A percentile compares a stretch with the other conserved stretches of the same genome.
phyloP scores from a whole-genome alignment of 2,329 filamentous ascomycete genomes.

The Ceratocystis lukuohia region DNA sequence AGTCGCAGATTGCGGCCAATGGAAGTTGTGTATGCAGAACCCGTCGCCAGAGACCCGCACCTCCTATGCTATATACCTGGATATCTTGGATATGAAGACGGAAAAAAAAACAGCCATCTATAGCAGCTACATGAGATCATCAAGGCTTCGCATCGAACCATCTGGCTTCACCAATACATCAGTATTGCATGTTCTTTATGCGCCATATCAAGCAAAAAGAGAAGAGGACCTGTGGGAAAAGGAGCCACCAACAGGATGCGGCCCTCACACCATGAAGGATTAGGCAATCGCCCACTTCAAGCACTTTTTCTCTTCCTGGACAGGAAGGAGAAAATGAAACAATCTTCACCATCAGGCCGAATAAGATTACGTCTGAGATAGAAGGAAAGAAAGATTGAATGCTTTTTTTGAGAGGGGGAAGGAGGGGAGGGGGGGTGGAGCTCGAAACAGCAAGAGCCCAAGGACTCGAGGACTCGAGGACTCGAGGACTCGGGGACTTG shows the following conservation, averaged over 20 bases:
- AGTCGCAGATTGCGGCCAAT: no score
- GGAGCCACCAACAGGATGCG: neutral
- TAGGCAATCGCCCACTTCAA: neutral
- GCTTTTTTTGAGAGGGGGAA: no score
- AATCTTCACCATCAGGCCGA: neutral
- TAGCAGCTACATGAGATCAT: neutral
- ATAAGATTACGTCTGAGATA: neutral
- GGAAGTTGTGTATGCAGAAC: neutral
- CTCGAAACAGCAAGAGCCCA: neutral
- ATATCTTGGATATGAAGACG: neutral
- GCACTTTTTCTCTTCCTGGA: neutral
- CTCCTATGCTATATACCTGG: neutral
- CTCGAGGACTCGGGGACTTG: neutral
- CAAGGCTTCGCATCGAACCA: neutral
- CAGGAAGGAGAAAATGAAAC: neutral
- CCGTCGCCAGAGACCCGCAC: no score
- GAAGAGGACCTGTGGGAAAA: neutral
- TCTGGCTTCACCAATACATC: neutral
- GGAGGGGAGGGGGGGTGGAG: no score
- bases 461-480: neutral
- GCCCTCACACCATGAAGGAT: neutral
- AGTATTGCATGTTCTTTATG: slow-evolving; percentile 5
- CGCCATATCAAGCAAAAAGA: neutral
- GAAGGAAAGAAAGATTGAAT: no score
- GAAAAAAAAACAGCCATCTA: neutral